Percentiles rank a stretch among this genome's conserved stretches.
These are phyloP conservation scores for Lactuca saligna DNA, from an alignment of 129 eudicot species.

Conservation along the genomic window DNA sequence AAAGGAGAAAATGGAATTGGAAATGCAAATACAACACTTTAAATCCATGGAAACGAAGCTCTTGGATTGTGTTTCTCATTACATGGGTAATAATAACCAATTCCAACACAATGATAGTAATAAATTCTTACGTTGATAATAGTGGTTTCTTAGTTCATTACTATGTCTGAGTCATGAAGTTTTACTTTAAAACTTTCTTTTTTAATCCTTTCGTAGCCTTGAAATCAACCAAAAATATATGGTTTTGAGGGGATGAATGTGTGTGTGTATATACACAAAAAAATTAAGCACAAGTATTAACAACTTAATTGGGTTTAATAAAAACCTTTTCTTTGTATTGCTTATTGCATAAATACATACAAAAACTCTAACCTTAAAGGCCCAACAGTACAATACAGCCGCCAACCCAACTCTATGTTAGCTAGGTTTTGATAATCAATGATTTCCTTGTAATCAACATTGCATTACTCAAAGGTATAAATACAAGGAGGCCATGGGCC, in stretches of 20 bases:
- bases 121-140: constrained; percentile 22
- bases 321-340: no score
- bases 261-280: neutral
- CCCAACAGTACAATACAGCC: no score
- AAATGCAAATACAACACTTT: constrained; percentile 47
- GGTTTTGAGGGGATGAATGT: neutral
- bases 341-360: no score
- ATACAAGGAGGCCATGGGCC: no score
- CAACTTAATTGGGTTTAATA: no score
- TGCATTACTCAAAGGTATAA: no score
- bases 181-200: neutral
- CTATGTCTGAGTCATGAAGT: neutral
- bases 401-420: no score
- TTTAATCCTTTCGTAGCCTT: neutral
- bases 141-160: neutral
- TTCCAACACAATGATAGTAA: neutral
- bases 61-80: constrained; percentile 36
- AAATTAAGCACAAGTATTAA: no score
- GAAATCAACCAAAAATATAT: neutral
- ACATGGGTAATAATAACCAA: constrained; percentile 18
- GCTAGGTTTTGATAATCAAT: no score
- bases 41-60: constrained; percentile 38
- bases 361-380: no score
- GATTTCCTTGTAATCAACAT: no score
- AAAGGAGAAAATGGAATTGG: constrained; percentile 39